Conservation (phyloP, 1,284 basidiomycete genomes). For the Apiotrichum siamense region DNA sequence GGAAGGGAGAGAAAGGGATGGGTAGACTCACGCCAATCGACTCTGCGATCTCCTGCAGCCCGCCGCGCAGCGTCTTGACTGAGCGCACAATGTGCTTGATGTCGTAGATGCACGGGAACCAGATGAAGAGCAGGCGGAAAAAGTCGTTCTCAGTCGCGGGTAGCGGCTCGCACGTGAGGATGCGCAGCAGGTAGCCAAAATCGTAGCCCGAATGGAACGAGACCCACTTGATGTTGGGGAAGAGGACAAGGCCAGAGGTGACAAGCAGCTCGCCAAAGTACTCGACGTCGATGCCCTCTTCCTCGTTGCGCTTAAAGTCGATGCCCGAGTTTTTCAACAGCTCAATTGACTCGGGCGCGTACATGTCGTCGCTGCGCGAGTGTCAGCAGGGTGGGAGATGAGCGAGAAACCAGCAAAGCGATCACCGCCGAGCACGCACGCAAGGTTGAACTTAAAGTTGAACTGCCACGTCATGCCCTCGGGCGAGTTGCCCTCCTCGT, state of each 20-base stretch:
- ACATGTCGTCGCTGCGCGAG: conserved; percentile 93
- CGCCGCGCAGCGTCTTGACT: conserved; percentile 84
- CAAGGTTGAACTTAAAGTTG: conserved; percentile 90
- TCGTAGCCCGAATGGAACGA: conserved; percentile 99
- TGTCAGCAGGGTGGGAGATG: background rate
- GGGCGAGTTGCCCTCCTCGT: conserved; percentile 86
- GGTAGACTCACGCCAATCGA: conserved; percentile 58
- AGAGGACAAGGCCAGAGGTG: conserved; percentile 86
- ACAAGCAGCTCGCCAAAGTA: conserved; percentile 97
- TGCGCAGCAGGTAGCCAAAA: conserved; percentile 96
- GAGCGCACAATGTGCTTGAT: conserved; percentile 93
- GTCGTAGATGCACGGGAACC: conserved; percentile 97
- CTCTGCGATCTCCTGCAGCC: conserved; percentile 95
- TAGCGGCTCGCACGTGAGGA: conserved; percentile 80
- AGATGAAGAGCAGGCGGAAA: conserved; percentile 78
- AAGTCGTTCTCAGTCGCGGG: conserved; percentile 86
- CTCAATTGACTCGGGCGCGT: conserved; percentile 93
- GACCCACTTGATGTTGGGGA: conserved; percentile 90
- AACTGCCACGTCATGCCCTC: conserved; percentile 98
- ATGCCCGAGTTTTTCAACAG: conserved; percentile 90
- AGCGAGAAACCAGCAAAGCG: too few species aligned
- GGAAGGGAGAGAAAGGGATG: background rate
- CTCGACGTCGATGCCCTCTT: conserved; percentile 85
- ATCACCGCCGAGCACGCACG: conserved; percentile 57
- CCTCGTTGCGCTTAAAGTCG: conserved; percentile 88